These are phyloP conservation scores for Pythium vanterpoolii DNA, from an alignment of 352 stramenopile species.

Conservation along the genomic window DNA sequence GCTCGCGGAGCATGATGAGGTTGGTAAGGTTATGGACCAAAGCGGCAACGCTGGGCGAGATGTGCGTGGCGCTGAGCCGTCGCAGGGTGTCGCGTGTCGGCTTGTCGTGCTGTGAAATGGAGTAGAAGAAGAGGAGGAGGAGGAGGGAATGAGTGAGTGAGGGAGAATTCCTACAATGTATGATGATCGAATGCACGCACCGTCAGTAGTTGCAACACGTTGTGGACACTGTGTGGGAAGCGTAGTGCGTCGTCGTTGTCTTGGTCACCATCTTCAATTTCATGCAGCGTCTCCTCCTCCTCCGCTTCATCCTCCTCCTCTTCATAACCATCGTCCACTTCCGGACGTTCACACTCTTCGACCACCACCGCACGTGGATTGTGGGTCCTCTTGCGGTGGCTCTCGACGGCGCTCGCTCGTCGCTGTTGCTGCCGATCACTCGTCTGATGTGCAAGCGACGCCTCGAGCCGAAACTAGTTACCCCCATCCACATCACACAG, in stretches of 20 bases:
- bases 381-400: not conserved
- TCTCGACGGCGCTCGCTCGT: not conserved
- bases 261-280: conserved; percentile 18
- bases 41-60: conserved; percentile 31
- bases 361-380: too few relatives aligned
- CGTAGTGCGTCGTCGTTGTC: conserved; percentile 6
- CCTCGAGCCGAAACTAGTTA: conserved; percentile 16
- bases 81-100: conserved; percentile 36
- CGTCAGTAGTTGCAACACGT: conserved; percentile 24
- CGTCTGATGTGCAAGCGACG: not conserved
- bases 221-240: conserved; percentile 15
- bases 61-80: conserved; percentile 32
- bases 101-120: conserved; percentile 34
- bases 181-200: conserved; percentile 38
- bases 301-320: conserved; percentile 14
- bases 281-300: not conserved
- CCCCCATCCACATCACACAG: not conserved
- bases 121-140: not conserved
- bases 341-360: not conserved
- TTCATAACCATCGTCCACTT: conserved; percentile 4
- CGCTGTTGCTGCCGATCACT: not conserved
- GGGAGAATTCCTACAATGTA: too few relatives aligned
- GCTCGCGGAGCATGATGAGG: conserved; percentile 39
- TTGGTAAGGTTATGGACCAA: conserved; percentile 41
- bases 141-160: conserved; percentile 12